A percentile compares a stretch with the other conserved stretches of the same genome.
Conservation (phyloP, 257 asterid species). For the Cruciata laevipes region DNA sequence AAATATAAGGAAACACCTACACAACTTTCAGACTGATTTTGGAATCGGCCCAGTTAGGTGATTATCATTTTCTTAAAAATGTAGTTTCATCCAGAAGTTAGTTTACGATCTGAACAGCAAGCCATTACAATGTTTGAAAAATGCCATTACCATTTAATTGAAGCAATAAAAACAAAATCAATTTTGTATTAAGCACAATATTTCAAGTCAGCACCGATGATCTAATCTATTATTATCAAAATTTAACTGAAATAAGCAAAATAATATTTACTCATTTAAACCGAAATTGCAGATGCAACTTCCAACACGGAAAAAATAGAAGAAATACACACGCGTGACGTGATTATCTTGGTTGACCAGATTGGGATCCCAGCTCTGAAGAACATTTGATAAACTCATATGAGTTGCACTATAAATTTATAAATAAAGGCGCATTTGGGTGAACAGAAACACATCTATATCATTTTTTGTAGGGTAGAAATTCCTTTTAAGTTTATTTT, state of each 20-base stretch:
- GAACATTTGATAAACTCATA: too few relatives aligned
- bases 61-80: too few relatives aligned
- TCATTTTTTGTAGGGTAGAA: too few relatives aligned
- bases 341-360: conserved; percentile 50
- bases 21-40: conserved; percentile 68
- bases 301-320: background rate
- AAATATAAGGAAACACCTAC: conserved; percentile 42
- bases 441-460: too few relatives aligned
- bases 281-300: background rate
- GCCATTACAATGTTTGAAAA: too few relatives aligned
- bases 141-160: too few relatives aligned
- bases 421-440: too few relatives aligned
- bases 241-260: background rate
- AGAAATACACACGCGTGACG: conserved; percentile 36
- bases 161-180: too few relatives aligned
- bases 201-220: background rate
- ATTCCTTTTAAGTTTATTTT: too few relatives aligned
- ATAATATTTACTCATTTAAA: background rate
- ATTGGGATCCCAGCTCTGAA: conserved; percentile 90
- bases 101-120: background rate
- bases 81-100: background rate
- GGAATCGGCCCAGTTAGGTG: conserved; percentile 61
- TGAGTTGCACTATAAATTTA: too few relatives aligned
- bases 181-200: background rate
- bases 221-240: background rate